Base-by-base conservation (phyloP, 1,284 basidiomycete genomes). In the Stereum hirsutum region DNA sequence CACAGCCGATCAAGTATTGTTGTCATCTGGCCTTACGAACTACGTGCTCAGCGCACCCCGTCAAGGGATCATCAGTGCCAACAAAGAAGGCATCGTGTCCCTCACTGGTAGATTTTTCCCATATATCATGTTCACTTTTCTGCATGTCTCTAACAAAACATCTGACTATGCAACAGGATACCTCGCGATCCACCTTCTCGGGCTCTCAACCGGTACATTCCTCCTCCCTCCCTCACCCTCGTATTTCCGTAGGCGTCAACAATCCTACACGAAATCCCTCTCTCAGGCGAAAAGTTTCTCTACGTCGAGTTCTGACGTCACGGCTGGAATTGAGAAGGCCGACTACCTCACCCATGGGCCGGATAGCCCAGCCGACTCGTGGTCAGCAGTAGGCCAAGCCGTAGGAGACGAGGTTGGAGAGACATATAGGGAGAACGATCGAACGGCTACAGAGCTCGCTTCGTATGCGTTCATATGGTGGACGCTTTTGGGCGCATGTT, bases 81-180 rank as follows among this genome's bases (percentile, higher is more conserved):
- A 99, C 65, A 97, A 96, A 57, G 92, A 97, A 59, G 95, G 96
- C 0, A 56, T 99, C 28, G 71, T 84, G 19, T 93, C 86, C 4
- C 69, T 97, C 21, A 63, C 78, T 38, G 89, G 88, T 83, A 44
- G 43, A 66, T 39, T 37, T 43, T 23, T 28, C 20, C 21, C 35
- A 41, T 44, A 39, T 42, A n/a, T 39, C 28, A 8, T 21, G 8
- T 27, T 31, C 14, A 20, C 41, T 14, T 24, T 19, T 12, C 19
- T 25, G 14, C 34, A 46, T 20, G 42, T 34, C 25, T 34, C 21
- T 11, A n/a, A n/a, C n/a, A n/a, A n/a, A n/a, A n/a, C n/a, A n/a
- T n/a, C n/a, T n/a, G n/a, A n/a, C n/a, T n/a, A n/a, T 17, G 20
- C 24, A n/a, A 11, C 49, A 87, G 94, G 95, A 5, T 99, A 99